Base-by-base conservation (phyloP, 2,329 filamentous ascomycete species). In the Venturia nashicola region DNA sequence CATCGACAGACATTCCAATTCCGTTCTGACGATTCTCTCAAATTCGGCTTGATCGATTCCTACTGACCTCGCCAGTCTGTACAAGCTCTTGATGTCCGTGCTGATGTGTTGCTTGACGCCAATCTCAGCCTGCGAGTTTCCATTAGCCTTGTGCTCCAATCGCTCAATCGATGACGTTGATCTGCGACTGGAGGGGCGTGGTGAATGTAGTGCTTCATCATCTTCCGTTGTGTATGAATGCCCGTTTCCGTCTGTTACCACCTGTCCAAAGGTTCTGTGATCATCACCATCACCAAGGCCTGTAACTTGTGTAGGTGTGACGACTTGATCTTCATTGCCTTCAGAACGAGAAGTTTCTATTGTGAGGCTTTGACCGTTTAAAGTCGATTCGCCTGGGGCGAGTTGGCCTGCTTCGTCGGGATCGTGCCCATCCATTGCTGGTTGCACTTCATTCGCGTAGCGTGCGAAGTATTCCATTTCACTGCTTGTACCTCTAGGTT, bases 71-170 rank as follows among this genome's bases (percentile, higher is more conserved):
- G 89, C 86, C 66, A 94, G 75, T 67, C 88, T 76, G 73, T 85
- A 93, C 67, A 94, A 74, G 73, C 87, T 91, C 78, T 90, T 88
- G 64, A 94, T 83, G 70, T 86, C 89, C 9, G 87, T 86, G 43
- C 86, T 86, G 55, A 94, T 85, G 74, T 93, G 89, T 74, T 91
- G 87, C 74, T 88, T 89, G 63, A 94, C 84, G 16, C 86, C 88
- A 64, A 88, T 83, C 74, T 91, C 88, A 64, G 80, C 84, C 69
- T 86, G 83, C 65, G 85, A 83, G 68, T 82, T 81, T 67, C 79
- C 83, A 66, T 78, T 77, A 1, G 82, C 82, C 63, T 79, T 74
- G 36, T 79, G 73, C 69, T 87, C 84, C 51, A 86, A 71, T 48
- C 74, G 78, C 65, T 87, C 86, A 2, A 91, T 81, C 6, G 84